A percentile compares a stretch with the other conserved stretches of the same genome.
phyloP scores from a whole-genome alignment of 179 eudicot genomes.

The Sideroxylon spinosum region DNA sequence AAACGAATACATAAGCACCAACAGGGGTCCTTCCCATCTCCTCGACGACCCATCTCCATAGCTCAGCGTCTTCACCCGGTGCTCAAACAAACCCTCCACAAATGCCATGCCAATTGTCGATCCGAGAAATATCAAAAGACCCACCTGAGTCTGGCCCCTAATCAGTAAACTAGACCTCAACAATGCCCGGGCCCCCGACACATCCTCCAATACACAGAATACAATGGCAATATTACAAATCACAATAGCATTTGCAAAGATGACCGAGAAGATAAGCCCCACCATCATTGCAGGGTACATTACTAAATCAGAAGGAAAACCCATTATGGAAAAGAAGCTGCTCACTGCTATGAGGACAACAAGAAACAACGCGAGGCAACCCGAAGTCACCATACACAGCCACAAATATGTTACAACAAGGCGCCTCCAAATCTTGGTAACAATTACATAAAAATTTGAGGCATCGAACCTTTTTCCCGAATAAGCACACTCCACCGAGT shows the following conservation, averaged over 20 bases:
- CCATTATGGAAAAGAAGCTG: constrained; percentile 50
- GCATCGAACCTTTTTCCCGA: constrained; percentile 57
- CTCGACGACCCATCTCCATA: constrained; percentile 83
- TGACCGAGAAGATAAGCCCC: constrained; percentile 63
- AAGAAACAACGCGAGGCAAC: constrained; percentile 62
- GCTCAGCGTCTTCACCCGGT: constrained; percentile 82
- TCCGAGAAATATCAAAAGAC: constrained; percentile 77
- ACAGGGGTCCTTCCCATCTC: constrained; percentile 92
- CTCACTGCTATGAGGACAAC: constrained; percentile 55
- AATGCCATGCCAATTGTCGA: constrained; percentile 87
- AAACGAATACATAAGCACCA: constrained; percentile 87
- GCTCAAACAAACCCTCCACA: constrained; percentile 93
- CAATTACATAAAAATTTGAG: constrained; percentile 47
- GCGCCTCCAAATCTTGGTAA: constrained; percentile 69
- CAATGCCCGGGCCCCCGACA: constrained; percentile 81
- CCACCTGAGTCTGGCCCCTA: constrained; percentile 90
- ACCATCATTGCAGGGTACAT: constrained; percentile 53
- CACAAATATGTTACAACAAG: constrained; percentile 63
- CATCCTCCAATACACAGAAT: constrained; percentile 87
- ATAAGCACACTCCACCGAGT: constrained; percentile 87
- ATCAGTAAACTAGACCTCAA: constrained; percentile 61
- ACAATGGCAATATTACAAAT: constrained; percentile 72
- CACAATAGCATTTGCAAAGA: constrained; percentile 75
- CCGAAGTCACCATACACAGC: constrained; percentile 55
- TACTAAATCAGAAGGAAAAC: constrained; percentile 50